phyloP scores from a whole-genome alignment of 2,329 filamentous ascomycete genomes.

The Trichoderma asperellum region DNA sequence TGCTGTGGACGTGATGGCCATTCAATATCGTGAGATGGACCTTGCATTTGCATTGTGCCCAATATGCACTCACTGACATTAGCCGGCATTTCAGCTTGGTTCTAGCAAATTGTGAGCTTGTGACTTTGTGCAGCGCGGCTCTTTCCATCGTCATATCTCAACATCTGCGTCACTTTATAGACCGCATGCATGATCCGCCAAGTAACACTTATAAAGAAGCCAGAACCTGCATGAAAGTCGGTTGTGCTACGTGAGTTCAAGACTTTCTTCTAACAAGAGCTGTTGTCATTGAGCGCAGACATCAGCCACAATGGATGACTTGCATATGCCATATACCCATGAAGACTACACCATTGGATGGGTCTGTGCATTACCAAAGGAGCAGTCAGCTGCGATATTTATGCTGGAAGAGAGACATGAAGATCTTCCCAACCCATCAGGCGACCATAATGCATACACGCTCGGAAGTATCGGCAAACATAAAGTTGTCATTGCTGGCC shows the following conservation, averaged over 20 bases:
- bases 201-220: neutral
- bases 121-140: neutral
- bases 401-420: neutral
- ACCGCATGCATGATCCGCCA: neutral
- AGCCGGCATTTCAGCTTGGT: neutral
- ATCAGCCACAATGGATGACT: neutral
- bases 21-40: neutral
- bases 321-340: neutral
- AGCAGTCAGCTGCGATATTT: neutral
- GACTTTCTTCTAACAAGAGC: neutral
- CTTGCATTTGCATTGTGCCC: neutral
- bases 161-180: neutral
- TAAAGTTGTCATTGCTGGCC: constrained; percentile 3
- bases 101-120: neutral
- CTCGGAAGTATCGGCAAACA: neutral
- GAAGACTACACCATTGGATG: neutral
- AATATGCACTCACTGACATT: neutral
- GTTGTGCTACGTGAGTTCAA: neutral
- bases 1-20: neutral
- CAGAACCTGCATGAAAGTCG: neutral
- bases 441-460: constrained; percentile 5
- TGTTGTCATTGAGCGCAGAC: neutral
- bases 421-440: neutral
- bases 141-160: neutral
- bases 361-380: neutral